These are phyloP conservation scores for Schrenkiella parvula DNA, from an alignment of 345 rosid species.

Conservation along the genomic window DNA sequence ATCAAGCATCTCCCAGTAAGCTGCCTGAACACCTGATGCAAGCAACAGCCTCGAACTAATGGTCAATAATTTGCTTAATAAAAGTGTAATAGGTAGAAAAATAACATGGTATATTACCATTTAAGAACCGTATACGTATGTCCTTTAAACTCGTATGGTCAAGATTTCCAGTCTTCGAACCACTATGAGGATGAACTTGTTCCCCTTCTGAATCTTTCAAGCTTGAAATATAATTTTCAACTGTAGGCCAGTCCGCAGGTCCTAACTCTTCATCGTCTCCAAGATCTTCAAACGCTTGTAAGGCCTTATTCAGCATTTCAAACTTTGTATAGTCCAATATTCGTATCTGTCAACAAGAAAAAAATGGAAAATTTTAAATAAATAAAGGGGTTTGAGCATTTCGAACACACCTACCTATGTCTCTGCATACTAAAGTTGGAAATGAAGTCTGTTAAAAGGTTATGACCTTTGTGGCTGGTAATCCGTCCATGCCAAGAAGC, in stretches of 20 bases:
- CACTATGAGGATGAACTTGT: conserved; percentile 53
- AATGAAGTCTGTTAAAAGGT: background rate
- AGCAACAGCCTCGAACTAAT: conserved; percentile 1
- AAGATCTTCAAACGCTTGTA: conserved; percentile 76
- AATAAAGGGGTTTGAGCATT: background rate
- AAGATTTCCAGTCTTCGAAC: conserved; percentile 42
- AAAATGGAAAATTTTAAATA: background rate
- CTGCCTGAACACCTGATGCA: conserved; percentile 81
- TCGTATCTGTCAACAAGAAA: conserved; percentile 53
- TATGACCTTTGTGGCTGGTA: conserved; percentile 73
- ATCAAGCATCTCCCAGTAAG: conserved; percentile 95
- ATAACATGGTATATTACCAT: conserved; percentile 48
- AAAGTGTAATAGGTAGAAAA: background rate
- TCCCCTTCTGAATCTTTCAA: conserved; percentile 61
- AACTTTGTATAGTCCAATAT: conserved; percentile 77
- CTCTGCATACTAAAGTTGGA: background rate
- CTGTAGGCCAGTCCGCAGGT: conserved; percentile 93
- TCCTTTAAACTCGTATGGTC: conserved; percentile 68
- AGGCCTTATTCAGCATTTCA: conserved; percentile 83
- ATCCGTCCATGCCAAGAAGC: conserved; percentile 66
- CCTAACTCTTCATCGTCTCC: conserved; percentile 99
- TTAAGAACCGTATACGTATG: conserved; percentile 79
- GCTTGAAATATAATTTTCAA: conserved; percentile 64
- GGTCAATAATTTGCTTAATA: background rate
- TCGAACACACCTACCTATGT: background rate